Evolutionary conservation across 495 filamentous ascomycete genomes (phyloP), one percentile per base, ranked within the genome.

Genomic region (Tuber borchii): DNA sequence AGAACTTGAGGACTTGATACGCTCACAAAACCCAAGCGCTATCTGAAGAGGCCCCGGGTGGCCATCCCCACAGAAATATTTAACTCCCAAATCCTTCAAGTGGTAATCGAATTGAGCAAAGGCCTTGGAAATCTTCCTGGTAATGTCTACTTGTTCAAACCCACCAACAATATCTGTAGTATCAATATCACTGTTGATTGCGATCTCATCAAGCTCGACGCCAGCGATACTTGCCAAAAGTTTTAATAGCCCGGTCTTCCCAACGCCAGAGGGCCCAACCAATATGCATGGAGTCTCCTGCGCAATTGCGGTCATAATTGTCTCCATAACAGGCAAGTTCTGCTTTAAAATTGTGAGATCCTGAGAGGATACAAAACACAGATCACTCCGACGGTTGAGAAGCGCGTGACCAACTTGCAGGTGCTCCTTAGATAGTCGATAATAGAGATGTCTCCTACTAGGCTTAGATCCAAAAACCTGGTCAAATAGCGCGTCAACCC

Each of bases 91-190:
- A 1, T 84, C 81, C 17, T 87, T 87, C 45, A 93, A 83, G 71
- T 87, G 88, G 0, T 85, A 79, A 26, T 86, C 84, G 8, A 97
- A 82, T 73, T 89, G 87, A 44, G 80, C 83, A 75, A 88, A 85
- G 76, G 87, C 89, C 73, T 78, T 85, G 81, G 88, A 89, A 26
- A 90, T 83, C 70, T 90, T 89, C 70, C 95, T 88, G 44, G 90
- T 85, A 71, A 93, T 88, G 83, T 98, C 94, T 46, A 93, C 90
- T 84, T 99, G 96, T 81, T 98, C 96, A 82, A 96, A 99, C 0
- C 95, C 94, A 78, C 96, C 96, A 72, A 99, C 91, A 37, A 99
- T 87, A 82, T 99, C 96, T 90, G 95, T 97, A 22, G 95, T 93
- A 84, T 99, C 96, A 71, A 95, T 92, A 77, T 98, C 96, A 6